These are phyloP conservation scores for Xylariales sp. DNA, from an alignment of 2,329 filamentous ascomycete species.

Conservation along the genomic window DNA sequence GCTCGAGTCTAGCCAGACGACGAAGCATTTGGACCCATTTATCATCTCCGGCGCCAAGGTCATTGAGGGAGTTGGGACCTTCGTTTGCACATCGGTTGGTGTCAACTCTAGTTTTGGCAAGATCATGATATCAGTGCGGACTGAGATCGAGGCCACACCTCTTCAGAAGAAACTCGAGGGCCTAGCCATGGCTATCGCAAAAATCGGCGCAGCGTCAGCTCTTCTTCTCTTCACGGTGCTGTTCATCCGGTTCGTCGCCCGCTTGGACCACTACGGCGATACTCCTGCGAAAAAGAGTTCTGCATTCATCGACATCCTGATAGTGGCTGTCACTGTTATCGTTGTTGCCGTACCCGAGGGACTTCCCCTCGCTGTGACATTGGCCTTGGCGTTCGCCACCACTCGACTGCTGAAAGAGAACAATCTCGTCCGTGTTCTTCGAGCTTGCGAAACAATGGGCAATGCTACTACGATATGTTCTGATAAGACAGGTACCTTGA, in stretches of 20 bases:
- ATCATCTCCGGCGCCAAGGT: slow-evolving; percentile 55
- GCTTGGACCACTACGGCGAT: slow-evolving; percentile 45
- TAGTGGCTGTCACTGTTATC: slow-evolving; percentile 61
- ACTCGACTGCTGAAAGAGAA: slow-evolving; percentile 66
- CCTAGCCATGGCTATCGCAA: slow-evolving; percentile 46
- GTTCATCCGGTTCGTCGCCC: slow-evolving; percentile 70
- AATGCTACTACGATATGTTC: slow-evolving; percentile 74
- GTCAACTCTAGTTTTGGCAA: slow-evolving; percentile 51
- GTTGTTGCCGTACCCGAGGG: slow-evolving; percentile 68
- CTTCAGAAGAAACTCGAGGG: slow-evolving; percentile 49
- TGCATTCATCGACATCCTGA: slow-evolving; percentile 58
- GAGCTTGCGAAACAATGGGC: slow-evolving; percentile 68
- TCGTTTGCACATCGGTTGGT: slow-evolving; percentile 49
- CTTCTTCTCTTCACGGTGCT: slow-evolving; percentile 72
- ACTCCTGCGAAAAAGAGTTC: slow-evolving; percentile 54
- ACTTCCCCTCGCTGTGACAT: slow-evolving; percentile 61
- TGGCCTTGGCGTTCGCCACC: slow-evolving; percentile 63
- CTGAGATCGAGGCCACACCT: slow-evolving; percentile 47
- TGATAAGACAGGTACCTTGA: slow-evolving; percentile 72
- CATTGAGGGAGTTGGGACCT: slow-evolving; percentile 49
- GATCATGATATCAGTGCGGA: slow-evolving; percentile 51
- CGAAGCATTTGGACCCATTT: slow-evolving; percentile 56
- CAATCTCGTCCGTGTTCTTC: slow-evolving; percentile 63
- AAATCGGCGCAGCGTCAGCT: slow-evolving; percentile 58
- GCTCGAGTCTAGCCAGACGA: slow-evolving; percentile 46